phyloP scores from a whole-genome alignment of 1,139 yeast genomes.

The Candida sp. region DNA sequence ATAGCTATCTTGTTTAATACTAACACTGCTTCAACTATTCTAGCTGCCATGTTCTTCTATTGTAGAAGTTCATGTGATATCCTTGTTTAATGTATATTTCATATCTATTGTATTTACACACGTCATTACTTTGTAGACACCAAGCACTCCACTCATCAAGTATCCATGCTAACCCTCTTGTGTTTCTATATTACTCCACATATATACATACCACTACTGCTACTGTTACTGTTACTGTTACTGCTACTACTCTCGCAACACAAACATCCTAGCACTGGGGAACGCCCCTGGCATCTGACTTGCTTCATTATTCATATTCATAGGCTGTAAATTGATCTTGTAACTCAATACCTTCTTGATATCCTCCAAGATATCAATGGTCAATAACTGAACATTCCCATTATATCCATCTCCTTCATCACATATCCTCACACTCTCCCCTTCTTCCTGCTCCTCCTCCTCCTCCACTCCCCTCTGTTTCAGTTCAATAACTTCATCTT shows the following conservation, averaged over 20 bases:
- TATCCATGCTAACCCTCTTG: background rate
- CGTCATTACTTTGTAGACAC: too few relatives aligned
- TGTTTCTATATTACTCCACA: background rate
- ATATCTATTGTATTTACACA: too few relatives aligned
- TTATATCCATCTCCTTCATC: constrained; percentile 42
- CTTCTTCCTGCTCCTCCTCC: constrained; percentile 7
- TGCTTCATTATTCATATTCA: constrained; percentile 2
- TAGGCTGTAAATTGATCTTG: constrained; percentile 15
- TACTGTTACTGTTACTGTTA: too few relatives aligned
- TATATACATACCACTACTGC: background rate
- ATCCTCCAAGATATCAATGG: constrained; percentile 28
- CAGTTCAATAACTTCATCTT: constrained; percentile 28
- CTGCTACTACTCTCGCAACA: constrained; percentile 7
- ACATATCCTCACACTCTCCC: constrained; percentile 15
- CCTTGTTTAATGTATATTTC: too few relatives aligned
- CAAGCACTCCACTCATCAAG: too few relatives aligned
- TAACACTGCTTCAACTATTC: too few relatives aligned
- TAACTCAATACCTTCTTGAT: constrained; percentile 24
- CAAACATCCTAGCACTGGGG: constrained; percentile 15
- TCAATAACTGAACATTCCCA: constrained; percentile 39
- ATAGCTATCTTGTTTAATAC: too few relatives aligned
- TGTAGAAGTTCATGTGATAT: too few relatives aligned
- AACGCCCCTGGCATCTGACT: constrained; percentile 13
- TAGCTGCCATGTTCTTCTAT: too few relatives aligned
- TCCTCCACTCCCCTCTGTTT: background rate